Percentiles rank a stretch among this genome's conserved stretches.
Evolutionary conservation across 2,329 filamentous ascomycete species (phyloP).

Genomic region (Escovopsis sp.): DNA sequence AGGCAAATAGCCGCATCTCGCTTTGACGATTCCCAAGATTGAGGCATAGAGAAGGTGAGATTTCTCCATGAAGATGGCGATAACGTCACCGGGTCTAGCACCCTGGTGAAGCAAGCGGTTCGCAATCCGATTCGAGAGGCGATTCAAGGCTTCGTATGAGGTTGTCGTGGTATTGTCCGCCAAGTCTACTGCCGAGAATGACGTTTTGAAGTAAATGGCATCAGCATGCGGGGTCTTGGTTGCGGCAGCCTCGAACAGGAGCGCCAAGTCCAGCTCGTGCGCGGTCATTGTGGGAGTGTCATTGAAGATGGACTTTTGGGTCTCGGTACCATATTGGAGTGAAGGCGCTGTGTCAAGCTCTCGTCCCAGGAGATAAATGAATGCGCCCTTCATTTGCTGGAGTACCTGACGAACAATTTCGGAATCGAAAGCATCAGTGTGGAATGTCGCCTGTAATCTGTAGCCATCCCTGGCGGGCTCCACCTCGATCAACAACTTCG

Average conservation of each 20-base stretch:
- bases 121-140: slow-evolving; percentile 48
- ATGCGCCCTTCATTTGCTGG: slow-evolving; percentile 44
- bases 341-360: slow-evolving; percentile 8
- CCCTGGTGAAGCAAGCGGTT: slow-evolving; percentile 32
- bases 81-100: slow-evolving; percentile 36
- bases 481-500: slow-evolving; percentile 60
- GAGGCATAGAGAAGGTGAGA: slow-evolving; percentile 56
- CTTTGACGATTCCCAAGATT: slow-evolving; percentile 61
- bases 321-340: slow-evolving; percentile 12
- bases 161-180: slow-evolving; percentile 21
- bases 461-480: slow-evolving; percentile 41
- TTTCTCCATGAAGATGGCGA: slow-evolving; percentile 70
- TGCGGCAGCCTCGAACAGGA: slow-evolving; percentile 40
- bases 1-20: slow-evolving; percentile 67
- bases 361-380: slow-evolving; percentile 15
- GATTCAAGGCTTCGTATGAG: slow-evolving; percentile 52
- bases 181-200: slow-evolving; percentile 6
- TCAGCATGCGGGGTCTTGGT: slow-evolving; percentile 31
- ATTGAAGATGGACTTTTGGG: slow-evolving; percentile 28
- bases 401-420: slow-evolving; percentile 42
- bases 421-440: slow-evolving; percentile 32
- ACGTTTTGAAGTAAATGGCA: slow-evolving; percentile 50
- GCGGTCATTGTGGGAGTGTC: slow-evolving; percentile 9
- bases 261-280: slow-evolving; percentile 27
- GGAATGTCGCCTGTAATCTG: slow-evolving; percentile 32